These are phyloP conservation scores for Amyloporia xantha DNA, from an alignment of 768 basidiomycete genomes.

Conservation along the genomic window DNA sequence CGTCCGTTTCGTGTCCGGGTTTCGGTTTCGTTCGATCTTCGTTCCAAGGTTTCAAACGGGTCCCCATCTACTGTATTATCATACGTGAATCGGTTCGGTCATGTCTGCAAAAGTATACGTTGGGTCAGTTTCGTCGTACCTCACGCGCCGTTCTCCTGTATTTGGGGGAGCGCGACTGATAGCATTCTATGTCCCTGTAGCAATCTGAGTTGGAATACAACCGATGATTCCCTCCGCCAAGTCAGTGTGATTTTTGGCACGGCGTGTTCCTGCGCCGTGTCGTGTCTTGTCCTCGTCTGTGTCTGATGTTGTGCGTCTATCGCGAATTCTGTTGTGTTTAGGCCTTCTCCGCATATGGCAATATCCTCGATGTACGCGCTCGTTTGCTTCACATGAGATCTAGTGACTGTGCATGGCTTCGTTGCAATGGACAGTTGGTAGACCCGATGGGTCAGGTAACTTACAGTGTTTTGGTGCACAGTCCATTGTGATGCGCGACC, in stretches of 20 bases:
- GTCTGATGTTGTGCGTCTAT: slow-evolving; percentile 43
- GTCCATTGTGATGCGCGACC: slow-evolving; percentile 98
- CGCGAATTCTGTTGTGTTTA: slow-evolving; percentile 37
- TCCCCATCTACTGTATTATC: slow-evolving; percentile 47
- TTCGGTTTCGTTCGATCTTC: slow-evolving; percentile 47
- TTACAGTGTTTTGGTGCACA: slow-evolving; percentile 35
- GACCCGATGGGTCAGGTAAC: slow-evolving; percentile 19
- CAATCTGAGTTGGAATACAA: slow-evolving; percentile 95
- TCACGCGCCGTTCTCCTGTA: slow-evolving; percentile 36
- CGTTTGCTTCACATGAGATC: slow-evolving; percentile 5
- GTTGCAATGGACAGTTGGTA: slow-evolving; percentile 4
- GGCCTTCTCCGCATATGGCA: slow-evolving; percentile 81
- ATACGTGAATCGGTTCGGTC: slow-evolving; percentile 31
- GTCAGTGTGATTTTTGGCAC: slow-evolving; percentile 60
- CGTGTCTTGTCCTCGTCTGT: slow-evolving; percentile 24
- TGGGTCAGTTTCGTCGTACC: slow-evolving; percentile 76
- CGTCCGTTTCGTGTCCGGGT: slow-evolving; percentile 43
- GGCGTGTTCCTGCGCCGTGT: slow-evolving; percentile 11
- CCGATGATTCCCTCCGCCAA: too few species aligned
- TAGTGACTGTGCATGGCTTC: slow-evolving; percentile 17
- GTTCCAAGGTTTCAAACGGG: slow-evolving; percentile 42
- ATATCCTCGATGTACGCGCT: slow-evolving; percentile 81
- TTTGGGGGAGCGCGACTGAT: slow-evolving; percentile 30
- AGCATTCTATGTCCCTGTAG: slow-evolving; percentile 43
- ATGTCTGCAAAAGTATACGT: slow-evolving; percentile 88